Evolutionary conservation across 768 basidiomycete genomes (phyloP), one percentile per base, ranked within the genome.

Genomic region (Mycena vulgaris): DNA sequence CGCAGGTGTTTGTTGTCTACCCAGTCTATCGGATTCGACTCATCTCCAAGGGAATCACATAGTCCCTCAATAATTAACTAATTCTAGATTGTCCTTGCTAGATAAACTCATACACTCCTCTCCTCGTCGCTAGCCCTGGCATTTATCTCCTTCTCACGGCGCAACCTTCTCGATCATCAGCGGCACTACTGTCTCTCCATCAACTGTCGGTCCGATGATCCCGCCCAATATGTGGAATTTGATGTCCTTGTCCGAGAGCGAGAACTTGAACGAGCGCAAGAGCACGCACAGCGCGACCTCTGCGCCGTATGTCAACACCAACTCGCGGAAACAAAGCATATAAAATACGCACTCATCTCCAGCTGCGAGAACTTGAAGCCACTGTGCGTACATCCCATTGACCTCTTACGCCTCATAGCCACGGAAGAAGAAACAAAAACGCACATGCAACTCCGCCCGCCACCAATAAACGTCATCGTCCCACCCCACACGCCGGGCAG

Each of bases 331-430:
- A 33, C 14, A 31, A 6, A 31, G 35, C 4, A 39, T 23, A 16
- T 3, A 16, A 16, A 9, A 14, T 27, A 79, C 84, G 27, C 73
- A 88, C 87, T 88, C 80, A 87, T 86, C 74, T 88, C 87, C 9
- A 89, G 78, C 68, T 88, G 84, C 2, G 87, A 83, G 78, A 89
- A 88, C 72, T 88, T 87, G 80, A 88, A 87, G 0, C 87, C 88
- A 33, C 85, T 86, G 63, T 27, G 25, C 33, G 59, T 27, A 16
- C 19, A 10, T 14, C 10, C 39, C 39, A 39, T 8, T 39, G 10
- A 9, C 28, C 17, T 52, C 28, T 11, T 2, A n/a, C n/a, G n/a
- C n/a, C n/a, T n/a, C n/a, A n/a, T 10, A 28, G 25, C 2, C 8
- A 25, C 5, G 25, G 25, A 33, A n/a, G 37, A 27, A 23, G 1